A percentile compares a stretch with the other conserved stretches of the same genome.
phyloP scores from a whole-genome alignment of 2,329 filamentous ascomycete genomes.

The Trichoderma atrobrunneum region DNA sequence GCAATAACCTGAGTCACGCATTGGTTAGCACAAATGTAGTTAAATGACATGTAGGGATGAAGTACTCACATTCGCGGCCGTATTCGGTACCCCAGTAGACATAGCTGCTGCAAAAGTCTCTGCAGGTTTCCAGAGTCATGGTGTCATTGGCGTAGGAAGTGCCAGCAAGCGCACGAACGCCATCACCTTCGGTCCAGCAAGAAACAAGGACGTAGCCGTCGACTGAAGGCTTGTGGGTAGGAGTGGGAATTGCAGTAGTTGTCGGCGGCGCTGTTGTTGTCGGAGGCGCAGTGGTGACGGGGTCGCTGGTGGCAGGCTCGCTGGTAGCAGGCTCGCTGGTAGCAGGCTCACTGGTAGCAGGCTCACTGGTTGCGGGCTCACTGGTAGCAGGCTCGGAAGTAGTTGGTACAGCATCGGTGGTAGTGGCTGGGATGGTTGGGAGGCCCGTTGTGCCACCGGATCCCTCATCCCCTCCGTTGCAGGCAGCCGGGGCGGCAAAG shows the following conservation, averaged over 20 bases:
- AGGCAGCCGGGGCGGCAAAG: conserved; percentile 38
- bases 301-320: background rate
- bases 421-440: conserved; percentile 17
- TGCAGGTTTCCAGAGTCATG: conserved; percentile 51
- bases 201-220: conserved; percentile 45
- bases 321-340: conserved; percentile 10
- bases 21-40: background rate
- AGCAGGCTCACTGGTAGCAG: conserved; percentile 17
- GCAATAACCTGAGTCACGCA: conserved; percentile 41
- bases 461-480: conserved; percentile 24
- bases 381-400: background rate
- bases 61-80: conserved; percentile 46
- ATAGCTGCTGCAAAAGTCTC: conserved; percentile 45
- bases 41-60: background rate
- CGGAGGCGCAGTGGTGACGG: conserved; percentile 17
- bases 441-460: conserved; percentile 20
- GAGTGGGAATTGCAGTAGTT: conserved; percentile 24
- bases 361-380: too few species aligned
- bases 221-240: conserved; percentile 38
- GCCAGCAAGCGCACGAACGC: conserved; percentile 42
- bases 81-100: conserved; percentile 52
- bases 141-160: conserved; percentile 43
- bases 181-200: conserved; percentile 48
- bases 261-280: conserved; percentile 22
- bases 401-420: conserved; percentile 13